Evolutionary conservation across 257 asterid genomes (phyloP), one percentile per base, ranked within the genome.

Genomic region (Ligustrum vulgare): DNA sequence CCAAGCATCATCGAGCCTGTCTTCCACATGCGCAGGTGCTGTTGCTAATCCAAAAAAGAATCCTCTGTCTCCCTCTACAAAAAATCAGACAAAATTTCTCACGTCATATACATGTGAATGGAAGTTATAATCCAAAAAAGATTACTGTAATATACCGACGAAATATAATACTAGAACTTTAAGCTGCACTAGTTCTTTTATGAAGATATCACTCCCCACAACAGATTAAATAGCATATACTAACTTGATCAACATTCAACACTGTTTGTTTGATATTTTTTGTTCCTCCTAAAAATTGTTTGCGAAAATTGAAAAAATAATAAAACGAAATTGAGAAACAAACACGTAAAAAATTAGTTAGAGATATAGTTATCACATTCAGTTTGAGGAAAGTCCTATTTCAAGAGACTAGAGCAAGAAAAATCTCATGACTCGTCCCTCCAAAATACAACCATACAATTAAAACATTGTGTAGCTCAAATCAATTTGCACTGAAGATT

Each of bases 11-110:
- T 94, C 78, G 66, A 94, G 98, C 87, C 86, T 85, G 84, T 94
- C 98, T 80, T 94, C 98, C 12, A 92, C 96, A 60, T 94, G 98
- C 5, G 98, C 98, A 22, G 98, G 98, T 22, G 98, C 98, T 32
- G 98, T 92, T 49, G 98, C 98, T 83, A 94, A 81, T 74, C 98
- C 98, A 51, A 94, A 94, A 73, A 94, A 92, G 95, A 92, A 94
- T 33, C 87, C 85, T 22, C 77, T 73, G 72, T 87, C 96, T 63
- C 88, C 98, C 75, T 87, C 87, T 88, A 77, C 71, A 81, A 47
- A 83, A 76, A 58, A 74, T 23, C 56, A 71, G 43, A n/a, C 22
- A 58, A 31, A 18, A 64, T 33, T 10, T 32, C n/a, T 25, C 41
- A 51, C 32, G 33, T 36, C 9, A 10, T 63, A 70, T 63, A 10